These are phyloP conservation scores for Schizopora paradoxa DNA, from an alignment of 1,284 basidiomycete genomes.

Conservation along the genomic window DNA sequence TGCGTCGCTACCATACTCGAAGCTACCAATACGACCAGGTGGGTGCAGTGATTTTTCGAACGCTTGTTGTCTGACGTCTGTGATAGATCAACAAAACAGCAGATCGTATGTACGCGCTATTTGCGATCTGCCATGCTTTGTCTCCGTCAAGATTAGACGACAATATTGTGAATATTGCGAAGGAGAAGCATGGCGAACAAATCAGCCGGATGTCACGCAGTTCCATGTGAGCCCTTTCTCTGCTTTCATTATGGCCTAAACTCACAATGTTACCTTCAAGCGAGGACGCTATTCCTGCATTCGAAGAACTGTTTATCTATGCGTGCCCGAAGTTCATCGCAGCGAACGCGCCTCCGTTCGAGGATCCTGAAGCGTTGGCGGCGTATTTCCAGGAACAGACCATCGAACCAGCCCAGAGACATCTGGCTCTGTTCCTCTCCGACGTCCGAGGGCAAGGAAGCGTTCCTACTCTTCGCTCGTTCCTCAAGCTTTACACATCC, in stretches of 20 bases:
- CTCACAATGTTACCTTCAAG: slow-evolving; percentile 26
- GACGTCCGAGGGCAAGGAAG: slow-evolving; percentile 74
- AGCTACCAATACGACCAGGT: slow-evolving; percentile 97
- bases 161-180: slow-evolving; percentile 88
- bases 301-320: slow-evolving; percentile 92
- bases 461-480: slow-evolving; percentile 83
- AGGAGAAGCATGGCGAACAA: slow-evolving; percentile 92
- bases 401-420: slow-evolving; percentile 77
- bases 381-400: slow-evolving; percentile 43
- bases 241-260: background rate
- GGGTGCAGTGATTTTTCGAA: slow-evolving; percentile 35
- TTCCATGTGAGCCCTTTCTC: slow-evolving; percentile 34
- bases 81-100: slow-evolving; percentile 95
- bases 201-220: slow-evolving; percentile 80
- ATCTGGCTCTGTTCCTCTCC: slow-evolving; percentile 77
- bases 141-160: slow-evolving; percentile 91
- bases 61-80: no score
- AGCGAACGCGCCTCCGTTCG: slow-evolving; percentile 90
- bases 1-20: slow-evolving; percentile 92
- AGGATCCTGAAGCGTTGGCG: slow-evolving; percentile 67
- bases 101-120: slow-evolving; percentile 95
- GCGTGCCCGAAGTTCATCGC: slow-evolving; percentile 97
- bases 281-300: slow-evolving; percentile 75
- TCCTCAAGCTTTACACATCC: slow-evolving; percentile 94
- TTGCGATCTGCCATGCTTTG: slow-evolving; percentile 89